Base-by-base conservation (phyloP, 2,329 filamentous ascomycete genomes). In the Ilyonectria mors-panacis region DNA sequence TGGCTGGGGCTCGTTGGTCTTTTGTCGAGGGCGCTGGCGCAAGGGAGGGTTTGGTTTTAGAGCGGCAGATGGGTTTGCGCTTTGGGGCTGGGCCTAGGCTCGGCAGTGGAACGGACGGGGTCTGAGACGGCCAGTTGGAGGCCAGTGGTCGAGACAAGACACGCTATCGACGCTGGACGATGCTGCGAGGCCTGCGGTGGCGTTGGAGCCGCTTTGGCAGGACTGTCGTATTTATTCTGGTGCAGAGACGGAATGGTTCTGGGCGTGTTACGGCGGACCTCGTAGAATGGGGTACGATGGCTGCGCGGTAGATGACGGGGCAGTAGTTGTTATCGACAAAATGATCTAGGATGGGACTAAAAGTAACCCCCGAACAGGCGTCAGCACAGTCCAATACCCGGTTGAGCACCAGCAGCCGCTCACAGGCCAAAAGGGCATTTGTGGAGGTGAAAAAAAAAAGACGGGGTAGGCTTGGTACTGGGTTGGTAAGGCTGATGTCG, bases 401-500 rank as follows among this genome's bases (percentile, higher is more conserved):
- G 64, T 37, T 53, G 45, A 48, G 45, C 51, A 30, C 56, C 66
- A 70, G 47, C 61, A 59, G 58, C 51, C 48, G 68, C 59, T 63
- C 63, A 61, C 37, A 65, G 63, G 55, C 57, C 47, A 57, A n/a
- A 42, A 53, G 45, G 26, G 53, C 30, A 33, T 39, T 42, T 70
- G 69, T 58, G 69, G 69, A 71, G 70, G 63, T 42, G 63, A 59
- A 35, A 63, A 51, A 60, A 58, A 63, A 69, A 69, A 65, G 59
- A 63, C 59, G 69, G 69, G 66, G 65, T 56, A 68, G 62, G 26
- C 56, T 57, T 65, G 50, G 37, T 47, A 58, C 47, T 59, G 55
- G 58, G 60, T 66, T 63, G 68, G 66, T 71, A 70, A 72, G 70
- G 70, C 68, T 70, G 69, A 67, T 51, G 56, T 37, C 26, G 59